A percentile compares a stretch with the other conserved stretches of the same genome.
These are phyloP conservation scores for Fusarium phyllophilum DNA, from an alignment of 2,329 filamentous ascomycete genomes.

Conservation along the genomic window DNA sequence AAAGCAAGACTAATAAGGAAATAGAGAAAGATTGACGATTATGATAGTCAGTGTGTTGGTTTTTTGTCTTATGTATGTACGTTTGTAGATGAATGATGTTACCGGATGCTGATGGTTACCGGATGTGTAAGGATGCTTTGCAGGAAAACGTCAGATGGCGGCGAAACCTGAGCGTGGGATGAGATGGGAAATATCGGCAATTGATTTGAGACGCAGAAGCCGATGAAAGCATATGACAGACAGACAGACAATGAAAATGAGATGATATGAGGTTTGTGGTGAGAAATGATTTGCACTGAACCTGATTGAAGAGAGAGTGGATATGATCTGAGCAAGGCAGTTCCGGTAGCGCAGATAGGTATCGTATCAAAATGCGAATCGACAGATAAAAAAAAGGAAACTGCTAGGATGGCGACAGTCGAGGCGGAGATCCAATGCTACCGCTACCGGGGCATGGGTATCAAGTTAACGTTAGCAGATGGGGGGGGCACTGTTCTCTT, in stretches of 20 bases:
- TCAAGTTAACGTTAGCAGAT: neutral
- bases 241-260: neutral
- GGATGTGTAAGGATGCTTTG: constrained; percentile 30
- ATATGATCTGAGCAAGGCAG: constrained; percentile 33
- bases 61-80: constrained; percentile 16
- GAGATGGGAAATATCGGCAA: constrained; percentile 15
- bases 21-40: constrained; percentile 3
- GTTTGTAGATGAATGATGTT: constrained; percentile 25
- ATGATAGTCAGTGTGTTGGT: neutral
- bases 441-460: constrained; percentile 24
- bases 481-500: neutral
- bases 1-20: neutral
- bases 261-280: constrained; percentile 22
- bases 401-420: constrained; percentile 21
- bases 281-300: constrained; percentile 9
- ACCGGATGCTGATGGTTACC: constrained; percentile 35
- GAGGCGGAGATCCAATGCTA: constrained; percentile 33
- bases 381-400: constrained; percentile 21
- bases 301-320: constrained; percentile 5
- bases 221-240: constrained; percentile 17
- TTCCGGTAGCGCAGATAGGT: constrained; percentile 19
- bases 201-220: neutral
- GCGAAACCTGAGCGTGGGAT: constrained; percentile 8
- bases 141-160: constrained; percentile 25
- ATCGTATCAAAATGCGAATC: constrained; percentile 26